Evolutionary conservation across 805 yeast genomes (phyloP).

Genomic region (Peterozyma xylosa): DNA sequence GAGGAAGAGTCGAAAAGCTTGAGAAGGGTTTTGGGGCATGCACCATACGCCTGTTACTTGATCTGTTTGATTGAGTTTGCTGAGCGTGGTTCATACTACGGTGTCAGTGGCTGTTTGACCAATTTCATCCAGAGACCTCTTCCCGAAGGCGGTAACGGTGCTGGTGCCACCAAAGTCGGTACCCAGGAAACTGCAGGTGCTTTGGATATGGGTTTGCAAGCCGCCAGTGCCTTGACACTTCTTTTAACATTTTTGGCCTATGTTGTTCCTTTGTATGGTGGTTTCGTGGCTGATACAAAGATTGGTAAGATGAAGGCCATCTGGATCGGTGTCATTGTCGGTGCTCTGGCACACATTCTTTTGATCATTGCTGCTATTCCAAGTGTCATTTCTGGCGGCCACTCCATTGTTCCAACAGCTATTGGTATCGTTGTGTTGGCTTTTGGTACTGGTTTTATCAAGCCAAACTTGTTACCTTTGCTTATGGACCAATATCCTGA

Average conservation of each 20-base stretch:
- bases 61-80: constrained; percentile 45
- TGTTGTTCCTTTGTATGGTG: constrained; percentile 44
- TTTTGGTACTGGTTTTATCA: constrained; percentile 45
- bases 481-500: constrained; percentile 58
- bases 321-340: constrained; percentile 40
- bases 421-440: constrained; percentile 32
- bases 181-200: constrained; percentile 40
- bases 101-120: constrained; percentile 33
- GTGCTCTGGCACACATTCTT: constrained; percentile 38
- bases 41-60: constrained; percentile 41
- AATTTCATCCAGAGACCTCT: constrained; percentile 47
- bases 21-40: constrained; percentile 34
- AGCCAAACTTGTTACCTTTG: constrained; percentile 44
- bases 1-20: constrained; percentile 23
- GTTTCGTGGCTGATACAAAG: constrained; percentile 41
- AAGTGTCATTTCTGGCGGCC: constrained; percentile 29
- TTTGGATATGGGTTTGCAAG: constrained; percentile 33
- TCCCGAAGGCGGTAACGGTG: constrained; percentile 37
- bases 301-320: constrained; percentile 40
- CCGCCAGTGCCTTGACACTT: constrained; percentile 39
- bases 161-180: constrained; percentile 31
- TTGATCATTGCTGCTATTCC: constrained; percentile 44
- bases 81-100: constrained; percentile 49
- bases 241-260: constrained; percentile 42
- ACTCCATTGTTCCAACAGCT: constrained; percentile 32